A percentile compares a stretch with the other conserved stretches of the same genome.
Evolutionary conservation across 1,284 basidiomycete species (phyloP).

Genomic region (Malassezia psittaci): DNA sequence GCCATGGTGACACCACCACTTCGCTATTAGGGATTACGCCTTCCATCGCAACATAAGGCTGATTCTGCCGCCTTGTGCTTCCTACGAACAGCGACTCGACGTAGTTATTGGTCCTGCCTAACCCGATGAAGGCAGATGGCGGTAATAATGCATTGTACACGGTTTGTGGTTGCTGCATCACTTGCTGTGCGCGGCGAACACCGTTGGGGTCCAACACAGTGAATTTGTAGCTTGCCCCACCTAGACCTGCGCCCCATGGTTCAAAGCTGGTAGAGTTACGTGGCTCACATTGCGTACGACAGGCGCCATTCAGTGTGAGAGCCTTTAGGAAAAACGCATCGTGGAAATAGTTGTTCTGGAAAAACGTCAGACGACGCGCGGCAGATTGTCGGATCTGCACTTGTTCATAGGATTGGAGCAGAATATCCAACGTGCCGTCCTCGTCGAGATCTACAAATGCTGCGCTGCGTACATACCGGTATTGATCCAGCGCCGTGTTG

Average conservation of each 20-base stretch:
- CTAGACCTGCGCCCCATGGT: slow-evolving; percentile 86
- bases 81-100: slow-evolving; percentile 59
- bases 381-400: slow-evolving; percentile 21
- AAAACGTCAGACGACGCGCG: slow-evolving; percentile 56
- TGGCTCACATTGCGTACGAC: slow-evolving; percentile 61
- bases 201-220: slow-evolving; percentile 91
- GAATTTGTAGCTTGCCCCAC: slow-evolving; percentile 93
- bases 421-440: slow-evolving; percentile 85
- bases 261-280: slow-evolving; percentile 44
- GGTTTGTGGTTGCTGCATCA: slow-evolving; percentile 83
- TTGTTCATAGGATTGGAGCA: slow-evolving; percentile 60
- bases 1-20: slow-evolving; percentile 79
- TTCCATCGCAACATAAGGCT: slow-evolving; percentile 80
- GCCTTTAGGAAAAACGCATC: slow-evolving; percentile 94
- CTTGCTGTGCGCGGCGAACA: slow-evolving; percentile 76
- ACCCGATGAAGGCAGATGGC: slow-evolving; percentile 89
- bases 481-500: slow-evolving; percentile 53
- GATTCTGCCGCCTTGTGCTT: slow-evolving; percentile 51
- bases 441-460: slow-evolving; percentile 89
- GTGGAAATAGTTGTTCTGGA: slow-evolving; percentile 96
- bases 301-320: slow-evolving; percentile 78
- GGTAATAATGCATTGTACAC: slow-evolving; percentile 77
- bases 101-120: slow-evolving; percentile 99
- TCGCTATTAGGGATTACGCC: slow-evolving; percentile 96
- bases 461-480: slow-evolving; percentile 69